Evolutionary conservation across 2,329 filamentous ascomycete species (phyloP), one percentile per base, ranked within the genome.

Genomic region (Furcasterigmium furcatum): DNA sequence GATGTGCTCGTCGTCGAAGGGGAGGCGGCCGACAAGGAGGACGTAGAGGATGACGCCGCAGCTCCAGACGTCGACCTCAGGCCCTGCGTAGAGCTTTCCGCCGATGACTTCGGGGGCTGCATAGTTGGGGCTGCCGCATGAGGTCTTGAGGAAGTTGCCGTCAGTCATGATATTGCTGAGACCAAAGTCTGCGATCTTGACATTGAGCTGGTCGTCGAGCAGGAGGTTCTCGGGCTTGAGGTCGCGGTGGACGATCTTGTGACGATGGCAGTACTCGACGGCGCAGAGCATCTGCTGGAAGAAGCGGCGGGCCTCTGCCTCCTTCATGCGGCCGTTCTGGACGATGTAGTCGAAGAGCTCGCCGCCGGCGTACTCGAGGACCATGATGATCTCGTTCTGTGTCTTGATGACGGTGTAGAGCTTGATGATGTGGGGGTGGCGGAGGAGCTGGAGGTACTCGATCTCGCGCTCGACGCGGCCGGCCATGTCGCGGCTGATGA

Each of bases 91-190:
- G 45, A 97, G 76, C 74, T 97, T 99, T 20, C 94, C 94, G 45
- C 91, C 94, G 60, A 99, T 97, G 49, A 99, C 94, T 66, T 99
- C 94, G 7, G 94, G 94, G 1, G 94, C 94, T 12, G 94, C 94
- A 66, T 99, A 99, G 67, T 99, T 99, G 35, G 94, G 94, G 62
- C 92, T 97, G 44, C 94, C 94, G 60, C 94, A 99, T 64, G 91
- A 97, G 1, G 94, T 99, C 72, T 96, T 97, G 59, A 99, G 80
- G 63, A 99, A 99, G 65, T 99, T 99, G 21, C 94, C 94, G 63
- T 99, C 94, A 0, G 94, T 97, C 94, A 99, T 99, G 70, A 99
- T 99, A 64, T 99, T 99, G 73, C 92, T 97, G 46, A 99, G 76
- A 47, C 94, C 94, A 57, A 99, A 99, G 69, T 99, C 94, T 58